These are phyloP conservation scores for Colletotrichum acutatum DNA, from an alignment of 2,329 filamentous ascomycete species.

Conservation along the genomic window DNA sequence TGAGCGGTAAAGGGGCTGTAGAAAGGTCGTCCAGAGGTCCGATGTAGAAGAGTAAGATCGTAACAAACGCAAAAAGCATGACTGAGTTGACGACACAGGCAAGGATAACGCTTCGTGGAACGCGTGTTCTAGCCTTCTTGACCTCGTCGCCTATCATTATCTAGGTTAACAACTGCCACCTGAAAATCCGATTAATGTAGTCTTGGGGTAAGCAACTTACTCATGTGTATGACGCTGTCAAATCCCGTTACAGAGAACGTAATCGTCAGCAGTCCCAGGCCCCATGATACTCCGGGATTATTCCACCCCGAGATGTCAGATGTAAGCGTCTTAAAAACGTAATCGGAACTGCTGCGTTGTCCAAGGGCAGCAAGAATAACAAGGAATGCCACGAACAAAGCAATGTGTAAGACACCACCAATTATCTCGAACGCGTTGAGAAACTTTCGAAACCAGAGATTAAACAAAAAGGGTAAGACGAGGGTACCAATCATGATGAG, in stretches of 20 bases:
- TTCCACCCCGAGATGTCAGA: not conserved
- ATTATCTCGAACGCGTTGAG: not conserved
- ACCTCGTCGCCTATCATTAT: not conserved
- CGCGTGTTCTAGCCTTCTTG: not conserved
- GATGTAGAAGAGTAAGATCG: not conserved
- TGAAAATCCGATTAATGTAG: too few species aligned
- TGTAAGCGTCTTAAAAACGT: not conserved
- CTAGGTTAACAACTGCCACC: not conserved
- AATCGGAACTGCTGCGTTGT: not conserved
- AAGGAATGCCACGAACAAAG: not conserved
- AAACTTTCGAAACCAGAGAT: not conserved
- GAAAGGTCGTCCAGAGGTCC: not conserved
- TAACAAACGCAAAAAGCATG: not conserved
- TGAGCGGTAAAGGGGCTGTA: not conserved
- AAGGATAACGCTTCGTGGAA: not conserved
- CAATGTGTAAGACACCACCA: not conserved
- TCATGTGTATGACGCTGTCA: slow-evolving; percentile 1
- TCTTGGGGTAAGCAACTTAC: not conserved
- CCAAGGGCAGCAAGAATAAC: not conserved
- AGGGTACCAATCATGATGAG: not conserved
- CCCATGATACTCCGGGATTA: not conserved
- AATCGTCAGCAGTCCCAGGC: not conserved
- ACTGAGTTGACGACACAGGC: not conserved
- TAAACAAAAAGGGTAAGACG: not conserved
- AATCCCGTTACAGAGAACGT: slow-evolving; percentile 2